A percentile compares a stretch with the other conserved stretches of the same genome.
Evolutionary conservation across 257 asterid species (phyloP).

Genomic region (Rauvolfia tetraphylla): DNA sequence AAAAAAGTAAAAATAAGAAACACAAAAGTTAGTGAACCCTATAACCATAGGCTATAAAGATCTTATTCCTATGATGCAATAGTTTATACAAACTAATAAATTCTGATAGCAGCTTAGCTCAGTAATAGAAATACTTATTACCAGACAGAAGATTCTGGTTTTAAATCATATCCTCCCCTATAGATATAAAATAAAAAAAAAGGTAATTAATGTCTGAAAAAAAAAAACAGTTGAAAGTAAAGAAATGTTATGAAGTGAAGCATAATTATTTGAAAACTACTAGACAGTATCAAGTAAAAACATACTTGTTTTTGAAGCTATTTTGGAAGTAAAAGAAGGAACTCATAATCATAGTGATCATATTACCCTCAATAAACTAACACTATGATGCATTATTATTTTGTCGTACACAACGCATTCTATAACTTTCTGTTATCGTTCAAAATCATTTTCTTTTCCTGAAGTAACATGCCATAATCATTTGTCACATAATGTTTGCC

Average conservation of each 20-base stretch:
- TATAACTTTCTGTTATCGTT: not conserved
- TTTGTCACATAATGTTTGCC: slow-evolving; percentile 5
- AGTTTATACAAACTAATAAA: not conserved
- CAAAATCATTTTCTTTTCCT: slow-evolving; percentile 1
- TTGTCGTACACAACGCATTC: slow-evolving; percentile 2
- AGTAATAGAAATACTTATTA: no score
- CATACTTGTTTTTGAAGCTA: slow-evolving; percentile 20
- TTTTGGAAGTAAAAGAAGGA: not conserved
- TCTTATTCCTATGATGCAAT: not conserved
- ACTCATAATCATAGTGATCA: slow-evolving; percentile 10
- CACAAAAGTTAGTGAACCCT: not conserved
- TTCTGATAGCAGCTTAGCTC: no score
- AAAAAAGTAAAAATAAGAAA: not conserved
- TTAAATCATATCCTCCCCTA: no score
- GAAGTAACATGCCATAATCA: slow-evolving; percentile 6
- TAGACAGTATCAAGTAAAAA: slow-evolving; percentile 13
- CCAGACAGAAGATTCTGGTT: no score
- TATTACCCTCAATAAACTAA: slow-evolving; percentile 7
- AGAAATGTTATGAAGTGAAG: not conserved
- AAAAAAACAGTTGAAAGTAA: not conserved
- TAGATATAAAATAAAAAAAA: no score
- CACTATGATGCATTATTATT: not conserved
- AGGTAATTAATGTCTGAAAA: no score
- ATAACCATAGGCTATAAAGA: not conserved
- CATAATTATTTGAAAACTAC: slow-evolving; percentile 1